phyloP scores from a whole-genome alignment of 176 grass and related monocot genomes.

The bread wheat (Triticum aestivum) region DNA sequence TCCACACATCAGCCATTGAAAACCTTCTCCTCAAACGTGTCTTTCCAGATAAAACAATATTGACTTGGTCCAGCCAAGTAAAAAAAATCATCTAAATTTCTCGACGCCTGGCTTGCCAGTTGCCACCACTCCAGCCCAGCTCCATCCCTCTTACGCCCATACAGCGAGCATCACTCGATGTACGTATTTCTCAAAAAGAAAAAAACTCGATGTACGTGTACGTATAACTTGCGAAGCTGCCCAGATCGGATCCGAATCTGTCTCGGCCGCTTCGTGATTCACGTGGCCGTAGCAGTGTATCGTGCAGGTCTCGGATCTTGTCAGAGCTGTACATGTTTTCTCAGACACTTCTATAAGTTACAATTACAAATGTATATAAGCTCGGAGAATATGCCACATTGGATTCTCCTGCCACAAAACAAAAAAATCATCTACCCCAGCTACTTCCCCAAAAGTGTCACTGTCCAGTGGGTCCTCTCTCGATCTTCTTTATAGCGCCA shows the following conservation, averaged over 20 bases:
- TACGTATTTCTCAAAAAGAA: too few species aligned
- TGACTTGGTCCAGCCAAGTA: neutral
- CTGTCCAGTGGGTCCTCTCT: neutral
- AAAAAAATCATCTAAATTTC: neutral
- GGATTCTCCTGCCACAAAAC: neutral
- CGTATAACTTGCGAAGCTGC: too few species aligned
- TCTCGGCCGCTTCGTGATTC: neutral
- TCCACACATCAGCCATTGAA: neutral
- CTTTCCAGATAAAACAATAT: neutral
- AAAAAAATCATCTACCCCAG: neutral
- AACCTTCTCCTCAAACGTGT: neutral
- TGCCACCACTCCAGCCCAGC: neutral
- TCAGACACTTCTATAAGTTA: neutral
- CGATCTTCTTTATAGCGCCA: neutral
- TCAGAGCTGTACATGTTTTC: neutral
- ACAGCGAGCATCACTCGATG: too few species aligned
- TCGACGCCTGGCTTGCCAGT: neutral
- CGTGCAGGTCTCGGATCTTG: neutral
- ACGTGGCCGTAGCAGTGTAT: neutral
- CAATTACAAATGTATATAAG: too few species aligned
- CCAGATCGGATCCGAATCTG: neutral
- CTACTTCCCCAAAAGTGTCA: neutral
- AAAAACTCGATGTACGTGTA: too few species aligned
- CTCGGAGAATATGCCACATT: conserved; percentile 5
- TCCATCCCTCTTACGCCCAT: too few species aligned